Conservation (phyloP, 2,329 filamentous ascomycete species). For the Fusarium sp. region DNA sequence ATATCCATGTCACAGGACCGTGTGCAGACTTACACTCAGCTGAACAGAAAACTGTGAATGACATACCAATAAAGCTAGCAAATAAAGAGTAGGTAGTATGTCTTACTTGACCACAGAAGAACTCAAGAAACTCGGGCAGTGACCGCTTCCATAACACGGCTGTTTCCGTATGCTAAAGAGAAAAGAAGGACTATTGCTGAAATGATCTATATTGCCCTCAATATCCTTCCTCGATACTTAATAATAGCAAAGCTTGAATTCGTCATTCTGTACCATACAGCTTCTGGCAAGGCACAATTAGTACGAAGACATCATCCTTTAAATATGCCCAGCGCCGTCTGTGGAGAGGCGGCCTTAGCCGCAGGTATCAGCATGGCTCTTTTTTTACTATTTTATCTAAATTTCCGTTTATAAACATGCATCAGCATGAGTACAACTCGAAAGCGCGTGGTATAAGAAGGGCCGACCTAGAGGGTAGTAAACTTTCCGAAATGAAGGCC, state of each 20-base stretch:
- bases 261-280: too few species aligned
- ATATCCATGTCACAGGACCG: accelerated
- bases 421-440: too few species aligned
- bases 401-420: too few species aligned
- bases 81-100: accelerated
- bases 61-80: accelerated
- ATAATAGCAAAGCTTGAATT: too few species aligned
- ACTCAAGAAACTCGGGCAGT: neutral
- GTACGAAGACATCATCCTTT: too few species aligned
- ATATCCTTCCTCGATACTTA: too few species aligned
- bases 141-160: neutral
- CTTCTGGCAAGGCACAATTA: too few species aligned
- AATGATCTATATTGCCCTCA: accelerated
- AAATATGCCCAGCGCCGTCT: too few species aligned
- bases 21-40: accelerated
- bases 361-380: neutral
- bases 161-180: too few species aligned
- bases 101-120: too few species aligned
- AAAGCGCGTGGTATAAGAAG: accelerated
- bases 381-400: too few species aligned
- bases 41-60: neutral
- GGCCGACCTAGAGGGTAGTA: accelerated
- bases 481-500: neutral
- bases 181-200: too few species aligned
- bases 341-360: neutral